Evolutionary conservation across 139 green algal genomes (phyloP).

Genomic region (Picochlorum sp.): DNA sequence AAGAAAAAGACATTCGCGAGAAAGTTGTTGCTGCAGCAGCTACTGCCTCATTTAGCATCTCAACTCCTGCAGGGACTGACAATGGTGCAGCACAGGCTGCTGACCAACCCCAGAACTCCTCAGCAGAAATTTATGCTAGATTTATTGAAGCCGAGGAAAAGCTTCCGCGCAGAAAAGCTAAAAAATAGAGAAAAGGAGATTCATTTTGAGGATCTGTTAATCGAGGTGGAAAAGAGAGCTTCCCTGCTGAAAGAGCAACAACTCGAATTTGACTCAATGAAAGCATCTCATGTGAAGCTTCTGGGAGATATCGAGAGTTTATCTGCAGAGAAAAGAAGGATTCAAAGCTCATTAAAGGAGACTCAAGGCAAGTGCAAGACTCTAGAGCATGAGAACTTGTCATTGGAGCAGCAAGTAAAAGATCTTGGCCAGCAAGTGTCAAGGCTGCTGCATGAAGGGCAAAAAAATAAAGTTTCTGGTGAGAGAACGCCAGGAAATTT

Average conservation of each 20-base stretch:
- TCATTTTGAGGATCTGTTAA: slow-evolving; percentile 39
- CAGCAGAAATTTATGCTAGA: slow-evolving; percentile 35
- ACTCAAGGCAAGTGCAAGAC: slow-evolving; percentile 6
- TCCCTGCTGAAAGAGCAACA: slow-evolving; percentile 36
- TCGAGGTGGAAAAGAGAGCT: slow-evolving; percentile 41
- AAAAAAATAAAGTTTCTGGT: slow-evolving; percentile 3
- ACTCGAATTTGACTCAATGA: slow-evolving; percentile 35
- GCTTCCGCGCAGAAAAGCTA: slow-evolving; percentile 23
- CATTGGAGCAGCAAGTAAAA: slow-evolving; percentile 28
- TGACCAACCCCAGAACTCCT: neutral
- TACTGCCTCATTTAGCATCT: neutral
- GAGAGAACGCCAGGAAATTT: slow-evolving; percentile 4
- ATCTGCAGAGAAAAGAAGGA: slow-evolving; percentile 15
- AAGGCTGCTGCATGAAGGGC: slow-evolving; percentile 26
- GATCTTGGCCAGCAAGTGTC: slow-evolving; percentile 35
- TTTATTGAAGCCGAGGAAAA: slow-evolving; percentile 28
- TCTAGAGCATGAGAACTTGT: slow-evolving; percentile 16
- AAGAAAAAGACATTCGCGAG: slow-evolving; percentile 26
- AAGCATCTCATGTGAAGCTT: slow-evolving; percentile 26
- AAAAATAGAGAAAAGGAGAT: slow-evolving; percentile 32
- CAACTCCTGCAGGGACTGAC: neutral
- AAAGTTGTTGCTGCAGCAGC: slow-evolving; percentile 34
- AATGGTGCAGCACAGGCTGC: neutral
- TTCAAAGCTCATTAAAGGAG: slow-evolving; percentile 14
- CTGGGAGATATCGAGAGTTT: slow-evolving; percentile 20